These are phyloP conservation scores for Daldinia caldariorum DNA, from an alignment of 495 filamentous ascomycete species.

Conservation along the genomic window DNA sequence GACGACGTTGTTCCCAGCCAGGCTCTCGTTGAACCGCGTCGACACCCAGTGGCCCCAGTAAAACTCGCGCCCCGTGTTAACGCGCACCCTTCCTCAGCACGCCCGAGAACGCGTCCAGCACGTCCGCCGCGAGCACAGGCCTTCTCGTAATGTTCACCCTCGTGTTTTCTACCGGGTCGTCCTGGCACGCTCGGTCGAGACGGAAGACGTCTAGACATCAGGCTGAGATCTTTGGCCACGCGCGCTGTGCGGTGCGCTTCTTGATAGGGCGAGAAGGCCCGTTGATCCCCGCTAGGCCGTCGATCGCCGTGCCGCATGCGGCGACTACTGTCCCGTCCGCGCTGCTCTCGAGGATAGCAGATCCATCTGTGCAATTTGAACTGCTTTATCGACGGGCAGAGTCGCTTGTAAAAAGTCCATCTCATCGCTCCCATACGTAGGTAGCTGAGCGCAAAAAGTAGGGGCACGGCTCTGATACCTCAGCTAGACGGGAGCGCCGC, in stretches of 20 bases:
- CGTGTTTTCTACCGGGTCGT: constrained; percentile 48
- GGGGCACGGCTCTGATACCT: background rate
- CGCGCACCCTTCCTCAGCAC: constrained; percentile 14
- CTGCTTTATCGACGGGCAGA: constrained; percentile 33
- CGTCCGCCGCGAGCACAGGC: constrained; percentile 42
- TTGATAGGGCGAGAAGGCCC: background rate
- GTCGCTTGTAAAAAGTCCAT: constrained; percentile 14
- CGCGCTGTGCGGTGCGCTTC: constrained; percentile 13
- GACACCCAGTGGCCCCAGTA: constrained; percentile 34
- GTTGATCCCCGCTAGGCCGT: constrained; percentile 25
- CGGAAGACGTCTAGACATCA: constrained; percentile 19
- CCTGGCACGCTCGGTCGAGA: constrained; percentile 21
- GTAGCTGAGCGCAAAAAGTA: constrained; percentile 4
- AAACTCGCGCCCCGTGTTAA: constrained; percentile 33
- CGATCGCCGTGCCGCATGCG: constrained; percentile 12
- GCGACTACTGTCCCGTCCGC: constrained; percentile 51
- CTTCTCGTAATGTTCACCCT: constrained; percentile 58
- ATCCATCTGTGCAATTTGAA: constrained; percentile 48
- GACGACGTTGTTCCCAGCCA: constrained; percentile 24
- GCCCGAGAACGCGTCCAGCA: constrained; percentile 34
- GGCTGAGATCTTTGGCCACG: constrained; percentile 19
- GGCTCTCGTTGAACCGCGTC: constrained; percentile 21
- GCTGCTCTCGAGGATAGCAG: constrained; percentile 41
- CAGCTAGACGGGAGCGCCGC: background rate
- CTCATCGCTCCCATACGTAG: constrained; percentile 42